A percentile compares a stretch with the other conserved stretches of the same genome.
Evolutionary conservation across 139 green algal species (phyloP).

Genomic region (Zygnema circumcarinatum): DNA sequence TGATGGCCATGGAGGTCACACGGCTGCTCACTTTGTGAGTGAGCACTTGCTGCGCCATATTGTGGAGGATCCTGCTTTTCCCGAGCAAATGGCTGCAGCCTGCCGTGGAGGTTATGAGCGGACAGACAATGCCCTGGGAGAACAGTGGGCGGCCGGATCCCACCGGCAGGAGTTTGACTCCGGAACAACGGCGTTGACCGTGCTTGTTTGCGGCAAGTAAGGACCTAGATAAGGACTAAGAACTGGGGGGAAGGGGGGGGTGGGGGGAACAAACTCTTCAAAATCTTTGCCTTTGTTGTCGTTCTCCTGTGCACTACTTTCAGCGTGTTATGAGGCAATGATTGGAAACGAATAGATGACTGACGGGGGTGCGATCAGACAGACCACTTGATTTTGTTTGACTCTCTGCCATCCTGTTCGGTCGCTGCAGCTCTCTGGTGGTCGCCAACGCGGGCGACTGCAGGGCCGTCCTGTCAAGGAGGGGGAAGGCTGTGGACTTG

Average conservation of each 20-base stretch:
- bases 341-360: no score
- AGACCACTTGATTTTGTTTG: no score
- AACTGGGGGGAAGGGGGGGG: not conserved
- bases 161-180: slow-evolving; percentile 30
- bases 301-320: no score
- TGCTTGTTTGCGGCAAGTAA: slow-evolving; percentile 61
- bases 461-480: slow-evolving; percentile 62
- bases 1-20: slow-evolving; percentile 46
- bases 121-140: slow-evolving; percentile 28
- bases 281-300: no score
- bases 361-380: no score
- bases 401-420: no score
- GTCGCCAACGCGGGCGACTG: slow-evolving; percentile 70
- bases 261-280: not conserved
- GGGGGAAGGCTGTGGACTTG: slow-evolving; percentile 62
- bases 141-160: not conserved
- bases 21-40: slow-evolving; percentile 36
- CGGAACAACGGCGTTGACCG: slow-evolving; percentile 61
- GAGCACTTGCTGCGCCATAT: slow-evolving; percentile 48
- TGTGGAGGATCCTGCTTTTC: slow-evolving; percentile 42
- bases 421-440: slow-evolving; percentile 56
- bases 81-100: slow-evolving; percentile 14
- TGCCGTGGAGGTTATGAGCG: slow-evolving; percentile 23
- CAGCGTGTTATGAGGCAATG: no score
- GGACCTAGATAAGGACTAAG: not conserved